Evolutionary conservation across 768 basidiomycete genomes (phyloP).

Genomic region (Leccinum longicurvipes): DNA sequence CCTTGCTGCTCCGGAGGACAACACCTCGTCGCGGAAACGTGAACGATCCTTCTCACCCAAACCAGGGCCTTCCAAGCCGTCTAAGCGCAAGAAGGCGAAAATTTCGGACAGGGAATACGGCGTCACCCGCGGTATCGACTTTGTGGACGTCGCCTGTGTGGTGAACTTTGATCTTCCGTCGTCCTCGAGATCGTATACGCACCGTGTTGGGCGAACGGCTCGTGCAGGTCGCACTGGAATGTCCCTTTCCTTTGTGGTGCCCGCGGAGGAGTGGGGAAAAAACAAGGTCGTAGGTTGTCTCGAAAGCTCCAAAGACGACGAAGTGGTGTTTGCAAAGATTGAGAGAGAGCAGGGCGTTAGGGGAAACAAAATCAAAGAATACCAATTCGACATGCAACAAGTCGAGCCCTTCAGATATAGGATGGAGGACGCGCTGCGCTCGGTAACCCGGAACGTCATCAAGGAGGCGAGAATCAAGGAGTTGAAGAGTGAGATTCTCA

Average conservation of each 20-base stretch:
- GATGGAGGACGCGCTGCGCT: slow-evolving; percentile 93
- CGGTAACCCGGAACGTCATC: slow-evolving; percentile 82
- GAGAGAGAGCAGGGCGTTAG: slow-evolving; percentile 66
- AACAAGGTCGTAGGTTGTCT: slow-evolving; percentile 70
- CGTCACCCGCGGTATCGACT: slow-evolving; percentile 94
- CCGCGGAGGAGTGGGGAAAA: slow-evolving; percentile 62
- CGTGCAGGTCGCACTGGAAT: slow-evolving; percentile 93
- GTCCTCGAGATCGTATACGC: slow-evolving; percentile 84
- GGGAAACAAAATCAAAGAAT: slow-evolving; percentile 70
- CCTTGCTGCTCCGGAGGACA: slow-evolving; percentile 16
- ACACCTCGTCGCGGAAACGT: slow-evolving; percentile 47
- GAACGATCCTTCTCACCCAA: slow-evolving; percentile 49
- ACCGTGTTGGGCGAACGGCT: slow-evolving; percentile 94
- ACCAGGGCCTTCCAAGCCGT: slow-evolving; percentile 36
- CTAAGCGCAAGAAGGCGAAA: slow-evolving; percentile 53
- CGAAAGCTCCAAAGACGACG: slow-evolving; percentile 70
- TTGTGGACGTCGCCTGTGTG: slow-evolving; percentile 94
- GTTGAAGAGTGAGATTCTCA: slow-evolving; percentile 87
- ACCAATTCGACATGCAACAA: slow-evolving; percentile 91
- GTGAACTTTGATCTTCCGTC: slow-evolving; percentile 97
- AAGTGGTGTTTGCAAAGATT: slow-evolving; percentile 60
- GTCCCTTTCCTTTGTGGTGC: slow-evolving; percentile 86
- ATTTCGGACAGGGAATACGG: slow-evolving; percentile 76
- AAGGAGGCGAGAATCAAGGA: slow-evolving; percentile 93
- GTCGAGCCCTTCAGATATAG: slow-evolving; percentile 97